Base-by-base conservation (phyloP, 352 stramenopile species). In the Pythium periplocum region DNA sequence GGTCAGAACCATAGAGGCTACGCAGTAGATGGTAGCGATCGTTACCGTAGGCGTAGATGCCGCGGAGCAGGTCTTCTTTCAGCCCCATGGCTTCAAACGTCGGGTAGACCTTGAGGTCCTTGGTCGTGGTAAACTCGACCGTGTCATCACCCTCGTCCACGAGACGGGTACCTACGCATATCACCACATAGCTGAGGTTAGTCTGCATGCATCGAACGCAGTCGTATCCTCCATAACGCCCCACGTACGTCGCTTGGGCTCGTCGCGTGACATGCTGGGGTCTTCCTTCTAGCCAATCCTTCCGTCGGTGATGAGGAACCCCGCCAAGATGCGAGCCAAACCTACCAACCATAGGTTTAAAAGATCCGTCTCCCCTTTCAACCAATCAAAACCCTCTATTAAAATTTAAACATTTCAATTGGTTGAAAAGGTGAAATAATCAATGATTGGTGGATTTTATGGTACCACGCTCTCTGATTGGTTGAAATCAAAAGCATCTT, bases 81-180 rank as follows among this genome's bases (percentile, higher is more conserved):
- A 97, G 72, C 10, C 78, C 83, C 84, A 98, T 95, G 32, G 68
- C 74, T 45, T 98, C 89, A 62, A 98, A 98, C 8, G 72, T 93
- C n/a, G 80, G 62, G 53, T 73, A 90, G 43, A 94, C 68, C 26
- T 93, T 77, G 50, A 96, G 82, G 60, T 96, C 85, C 48, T 87
- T 89, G n/a, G 86, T 93, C 41, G 90, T 93, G 41, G 89, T 96
- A 58, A 96, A 96, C 71, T 96, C 89, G 43, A 96, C 75, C 41
- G 84, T 69, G 26, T 90, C 81, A 46, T 78, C 68, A 44, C 78
- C 72, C 49, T 87, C 78, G 53, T 91, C 78, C 34, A 85, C 66
- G 11, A 88, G 65, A 36, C 81, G 74, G 49, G 73, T 74, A 54
- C 72, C 74, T 87, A 26, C 17, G 17, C 17, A 26, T 26, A 26